Evolutionary conservation across 805 yeast genomes (phyloP).

Genomic region (fission yeast (Schizosaccharomyces pombe)): ASM294v3 CU329670.1:393501-394000

Average conservation of each 20-base stretch:
- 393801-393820: neutral
- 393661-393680: neutral
- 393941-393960: neutral
- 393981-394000: neutral
- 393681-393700: neutral
- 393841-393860: neutral
- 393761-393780: neutral
- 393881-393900: neutral
- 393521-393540: neutral
- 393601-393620: neutral
- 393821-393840: neutral
- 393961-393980: neutral
- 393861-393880: neutral
- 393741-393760: neutral
- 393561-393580: neutral
- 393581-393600: neutral
- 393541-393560: neutral
- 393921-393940: neutral
- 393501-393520: neutral
- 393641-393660: neutral
- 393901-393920: neutral
- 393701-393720: neutral
- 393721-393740: neutral
- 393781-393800: neutral
- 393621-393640: neutral